phyloP scores from a whole-genome alignment of 345 rosid species.

The Eucalyptus grandis region DNA sequence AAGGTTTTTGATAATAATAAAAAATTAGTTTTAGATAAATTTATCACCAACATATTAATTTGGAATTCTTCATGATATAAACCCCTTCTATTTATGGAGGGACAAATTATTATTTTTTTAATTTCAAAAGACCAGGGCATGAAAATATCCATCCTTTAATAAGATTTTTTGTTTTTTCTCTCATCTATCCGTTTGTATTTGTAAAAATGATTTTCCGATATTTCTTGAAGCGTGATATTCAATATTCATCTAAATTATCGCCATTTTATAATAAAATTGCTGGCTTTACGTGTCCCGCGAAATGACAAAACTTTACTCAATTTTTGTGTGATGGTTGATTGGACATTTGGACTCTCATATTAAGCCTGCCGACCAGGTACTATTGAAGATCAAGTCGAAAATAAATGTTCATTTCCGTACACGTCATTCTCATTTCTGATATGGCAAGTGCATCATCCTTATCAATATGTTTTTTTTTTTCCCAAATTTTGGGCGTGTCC shows the following conservation, averaged over 20 bases:
- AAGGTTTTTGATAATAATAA: accelerated
- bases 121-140: background rate
- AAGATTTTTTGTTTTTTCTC: background rate
- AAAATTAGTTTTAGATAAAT: accelerated
- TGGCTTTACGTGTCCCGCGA: background rate
- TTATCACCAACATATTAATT: accelerated
- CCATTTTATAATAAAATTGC: background rate
- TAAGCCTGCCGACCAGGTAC: no score
- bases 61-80: accelerated
- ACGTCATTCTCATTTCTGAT: background rate
- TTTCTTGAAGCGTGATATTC: background rate
- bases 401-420: no score
- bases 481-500: background rate
- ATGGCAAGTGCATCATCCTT: background rate
- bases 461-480: no score
- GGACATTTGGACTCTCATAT: no score
- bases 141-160: background rate
- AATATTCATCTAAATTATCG: background rate
- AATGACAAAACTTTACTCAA: background rate
- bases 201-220: background rate
- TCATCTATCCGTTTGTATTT: background rate
- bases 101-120: background rate
- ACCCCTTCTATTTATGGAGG: background rate
- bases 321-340: background rate
- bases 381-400: background rate